Evolutionary conservation across 106 monocot genomes (phyloP), one percentile per base, ranked within the genome.

Genomic region (Allium fistulosum): DNA sequence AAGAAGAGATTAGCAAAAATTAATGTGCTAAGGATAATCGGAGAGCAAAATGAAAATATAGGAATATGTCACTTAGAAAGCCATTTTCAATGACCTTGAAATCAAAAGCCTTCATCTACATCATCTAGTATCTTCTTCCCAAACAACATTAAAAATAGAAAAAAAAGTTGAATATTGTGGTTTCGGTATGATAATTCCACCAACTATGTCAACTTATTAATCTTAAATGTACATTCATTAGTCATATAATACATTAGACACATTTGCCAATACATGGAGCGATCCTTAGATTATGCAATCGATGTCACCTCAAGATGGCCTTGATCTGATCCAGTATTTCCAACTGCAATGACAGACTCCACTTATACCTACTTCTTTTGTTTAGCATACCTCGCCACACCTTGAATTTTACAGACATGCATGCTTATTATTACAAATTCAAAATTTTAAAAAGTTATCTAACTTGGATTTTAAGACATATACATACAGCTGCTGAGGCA

Each of bases 401-500:
- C 96, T 92, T 97, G 78, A 18, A 81, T 9, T 53, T 22, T 22
- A 22, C 22, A 22, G 22, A 22, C 22, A 22, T 22, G 1, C 22
- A 22, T 22, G 22, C 22, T 22, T 22, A 22, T 22, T 22, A 22
- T 22, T 22, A 22, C 22, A 22, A 22, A 22, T 22, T 22, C 22
- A 22, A 22, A 22, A 22, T 22, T 22, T 22, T 0, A 0, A 22
- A 22, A 22, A 22, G 1, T 22, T 22, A 22, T 22, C 22, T 0
- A 22, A 22, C 22, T 22, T 22, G 22, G 22, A 22, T 22, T 22
- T 22, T 1, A 0, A 22, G 22, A 22, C 22, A 22, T 67, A 69
- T 74, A 84, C 76, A 74, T 45, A 97, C 96, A 46, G 91, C 96
- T 72, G 96, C 92, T 77, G 92, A 97, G 8, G 96, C 96, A 86